Percentiles rank a stretch among this genome's conserved stretches.
Evolutionary conservation across 2,329 filamentous ascomycete genomes (phyloP).

Genomic region (Alternaria gansuensis): DNA sequence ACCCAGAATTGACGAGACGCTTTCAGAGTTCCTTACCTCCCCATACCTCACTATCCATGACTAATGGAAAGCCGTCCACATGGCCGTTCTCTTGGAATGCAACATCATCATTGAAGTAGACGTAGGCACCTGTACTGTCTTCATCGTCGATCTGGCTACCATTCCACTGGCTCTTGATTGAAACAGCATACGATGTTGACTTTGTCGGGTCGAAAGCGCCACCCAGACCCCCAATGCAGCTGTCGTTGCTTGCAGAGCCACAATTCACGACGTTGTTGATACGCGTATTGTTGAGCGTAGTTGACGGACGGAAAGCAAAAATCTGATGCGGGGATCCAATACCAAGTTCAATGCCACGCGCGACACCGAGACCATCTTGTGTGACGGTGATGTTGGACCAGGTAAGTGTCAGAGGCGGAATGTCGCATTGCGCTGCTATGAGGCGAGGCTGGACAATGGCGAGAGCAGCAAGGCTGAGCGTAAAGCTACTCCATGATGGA

Average conservation of each 20-base stretch:
- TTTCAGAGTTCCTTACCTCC: constrained; percentile 5
- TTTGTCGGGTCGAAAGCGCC: constrained; percentile 19
- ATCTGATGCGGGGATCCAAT: constrained; percentile 22
- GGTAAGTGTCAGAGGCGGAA: constrained; percentile 17
- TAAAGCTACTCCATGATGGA: constrained; percentile 4
- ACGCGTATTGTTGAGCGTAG: constrained; percentile 23
- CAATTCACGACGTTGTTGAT: constrained; percentile 21
- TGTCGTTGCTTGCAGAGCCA: constrained; percentile 17
- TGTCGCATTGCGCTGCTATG: constrained; percentile 14
- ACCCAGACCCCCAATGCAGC: constrained; percentile 16
- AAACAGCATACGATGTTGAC: constrained; percentile 12
- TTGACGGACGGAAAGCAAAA: constrained; percentile 21
- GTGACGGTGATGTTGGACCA: constrained; percentile 23
- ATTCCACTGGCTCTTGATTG: constrained; percentile 23
- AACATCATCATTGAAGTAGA: constrained; percentile 22
- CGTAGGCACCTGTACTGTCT: constrained; percentile 13
- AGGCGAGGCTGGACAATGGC: background rate
- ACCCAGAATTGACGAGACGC: background rate
- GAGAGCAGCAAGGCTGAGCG: background rate
- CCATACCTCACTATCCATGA: constrained; percentile 15
- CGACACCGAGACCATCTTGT: constrained; percentile 22
- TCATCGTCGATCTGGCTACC: constrained; percentile 17
- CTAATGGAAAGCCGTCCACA: constrained; percentile 19
- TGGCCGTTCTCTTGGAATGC: constrained; percentile 17
- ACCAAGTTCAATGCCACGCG: constrained; percentile 23